Conservation (phyloP, 2,329 filamentous ascomycete genomes). For the Lachnellula arida region DNA sequence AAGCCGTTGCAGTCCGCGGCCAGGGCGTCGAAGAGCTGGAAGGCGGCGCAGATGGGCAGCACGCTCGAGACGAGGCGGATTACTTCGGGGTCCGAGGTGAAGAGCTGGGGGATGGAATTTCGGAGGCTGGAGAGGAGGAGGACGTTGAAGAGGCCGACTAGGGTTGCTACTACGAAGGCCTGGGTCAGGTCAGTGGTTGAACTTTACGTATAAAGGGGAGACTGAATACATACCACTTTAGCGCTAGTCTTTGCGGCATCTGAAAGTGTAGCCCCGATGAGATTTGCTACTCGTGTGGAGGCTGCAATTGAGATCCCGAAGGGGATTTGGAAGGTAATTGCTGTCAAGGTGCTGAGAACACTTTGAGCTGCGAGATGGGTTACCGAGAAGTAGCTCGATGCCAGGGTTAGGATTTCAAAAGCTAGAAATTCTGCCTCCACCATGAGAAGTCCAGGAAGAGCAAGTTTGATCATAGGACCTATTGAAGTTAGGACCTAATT, state of each 20-base stretch:
- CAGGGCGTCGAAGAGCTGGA: conserved; percentile 85
- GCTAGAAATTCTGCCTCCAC: conserved; percentile 90
- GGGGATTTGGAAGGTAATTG: conserved; percentile 83
- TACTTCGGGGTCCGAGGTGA: conserved; percentile 70
- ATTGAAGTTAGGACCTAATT: conserved; percentile 20
- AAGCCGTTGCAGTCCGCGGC: conserved; percentile 78
- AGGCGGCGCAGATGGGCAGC: conserved; percentile 76
- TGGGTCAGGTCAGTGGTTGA: conserved; percentile 16
- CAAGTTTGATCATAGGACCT: conserved; percentile 76
- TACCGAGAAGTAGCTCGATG: conserved; percentile 72
- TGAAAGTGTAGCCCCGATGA: conserved; percentile 82
- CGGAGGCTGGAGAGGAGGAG: conserved; percentile 63
- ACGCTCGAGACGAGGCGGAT: conserved; percentile 62
- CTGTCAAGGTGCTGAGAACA: conserved; percentile 71
- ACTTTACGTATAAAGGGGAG: background rate
- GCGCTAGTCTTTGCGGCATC: conserved; percentile 75
- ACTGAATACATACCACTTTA: conserved; percentile 48
- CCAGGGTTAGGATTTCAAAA: conserved; percentile 87
- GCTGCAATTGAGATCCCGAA: conserved; percentile 88
- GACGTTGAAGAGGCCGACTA: conserved; percentile 78
- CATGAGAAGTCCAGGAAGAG: conserved; percentile 87
- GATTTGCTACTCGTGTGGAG: conserved; percentile 83
- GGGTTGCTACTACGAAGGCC: conserved; percentile 58
- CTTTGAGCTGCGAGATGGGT: conserved; percentile 83
- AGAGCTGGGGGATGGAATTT: conserved; percentile 69